Conservation (phyloP, 2,329 filamentous ascomycete genomes). For the Sporothrix humicola region DNA sequence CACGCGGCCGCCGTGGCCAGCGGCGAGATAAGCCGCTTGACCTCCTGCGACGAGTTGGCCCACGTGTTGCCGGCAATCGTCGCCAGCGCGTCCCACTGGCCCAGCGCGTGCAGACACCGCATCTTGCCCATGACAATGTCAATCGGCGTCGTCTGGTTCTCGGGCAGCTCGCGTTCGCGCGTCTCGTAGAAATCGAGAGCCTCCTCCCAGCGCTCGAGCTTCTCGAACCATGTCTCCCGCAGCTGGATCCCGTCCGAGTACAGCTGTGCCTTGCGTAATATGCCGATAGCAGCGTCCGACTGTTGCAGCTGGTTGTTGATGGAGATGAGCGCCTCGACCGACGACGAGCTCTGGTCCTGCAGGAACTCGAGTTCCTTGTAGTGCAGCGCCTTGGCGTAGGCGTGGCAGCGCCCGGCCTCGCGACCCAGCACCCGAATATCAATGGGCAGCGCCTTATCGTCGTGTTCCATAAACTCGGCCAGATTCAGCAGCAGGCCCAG, state of each 20-base stretch:
- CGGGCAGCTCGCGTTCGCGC: slow-evolving; percentile 72
- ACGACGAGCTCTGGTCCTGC: slow-evolving; percentile 93
- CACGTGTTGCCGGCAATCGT: slow-evolving; percentile 90
- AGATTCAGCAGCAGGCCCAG: slow-evolving; percentile 92
- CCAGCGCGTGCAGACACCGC: slow-evolving; percentile 94
- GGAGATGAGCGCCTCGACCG: slow-evolving; percentile 95
- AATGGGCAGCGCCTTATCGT: slow-evolving; percentile 96
- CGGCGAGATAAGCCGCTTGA: slow-evolving; percentile 88
- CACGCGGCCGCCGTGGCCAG: slow-evolving; percentile 94
- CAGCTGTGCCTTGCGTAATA: slow-evolving; percentile 90
- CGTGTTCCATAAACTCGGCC: slow-evolving; percentile 99
- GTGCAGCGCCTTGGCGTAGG: slow-evolving; percentile 95
- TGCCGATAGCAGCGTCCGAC: slow-evolving; percentile 97
- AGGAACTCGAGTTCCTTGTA: slow-evolving; percentile 99
- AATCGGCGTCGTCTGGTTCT: slow-evolving; percentile 68
- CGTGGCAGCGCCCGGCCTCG: slow-evolving; percentile 95
- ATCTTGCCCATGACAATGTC: slow-evolving; percentile 99
- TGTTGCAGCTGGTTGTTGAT: slow-evolving; percentile 99
- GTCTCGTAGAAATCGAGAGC: slow-evolving; percentile 90
- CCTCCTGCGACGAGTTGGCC: slow-evolving; percentile 84
- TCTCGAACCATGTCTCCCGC: slow-evolving; percentile 99
- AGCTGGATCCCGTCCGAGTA: slow-evolving; percentile 93
- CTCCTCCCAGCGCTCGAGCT: slow-evolving; percentile 97
- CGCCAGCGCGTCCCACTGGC: slow-evolving; percentile 95
- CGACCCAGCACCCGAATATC: slow-evolving; percentile 93